Base-by-base conservation (phyloP, 805 yeast species). In the Isabelozyma rhagii region DNA sequence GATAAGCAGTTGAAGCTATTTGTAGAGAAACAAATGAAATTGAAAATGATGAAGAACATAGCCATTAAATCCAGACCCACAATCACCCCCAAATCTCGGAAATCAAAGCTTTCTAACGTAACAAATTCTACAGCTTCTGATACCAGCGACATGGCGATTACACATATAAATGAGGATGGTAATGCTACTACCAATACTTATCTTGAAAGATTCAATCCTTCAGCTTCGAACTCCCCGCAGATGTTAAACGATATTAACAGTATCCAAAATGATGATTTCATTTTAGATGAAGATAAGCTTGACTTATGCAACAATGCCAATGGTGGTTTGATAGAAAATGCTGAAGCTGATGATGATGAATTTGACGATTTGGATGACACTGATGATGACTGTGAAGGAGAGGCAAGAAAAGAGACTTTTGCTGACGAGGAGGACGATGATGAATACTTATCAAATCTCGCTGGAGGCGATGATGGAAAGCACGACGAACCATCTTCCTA, bases 181-280 rank as follows among this genome's bases (percentile, higher is more conserved):
- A 21, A 39, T 27, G 41, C 39, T 15, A 41, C 43, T 13, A 47
- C 41, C 14, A 53, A 53, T n/a, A 27, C 51, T 27, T 54, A 53
- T 42, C 41, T 54, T 42, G 58, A 63, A 46, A 49, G 67, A 21
- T 71, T 69, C 43, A 57, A 63, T 45, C 62, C 71, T 2, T 70
- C 75, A 5, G 64, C 73, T 3, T 66, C 74, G 0, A 67, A 62
- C 51, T 71, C 77, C 13, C 77, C 78, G 3, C 75, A 70, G 48
- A 67, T 70, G 67, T 47, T 69, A 43, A 64, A 62, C 47, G 70
- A 69, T 41, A 55, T 71, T 34, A 64, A 61, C 50, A 46, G 62
- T 1, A 52, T 70, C 15, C 67, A 58, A 38, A 66, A 65, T 36
- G 74, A 68, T 43, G 60, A 62, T 42, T 64, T 70, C 39, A 58